Percentiles rank a stretch among this genome's conserved stretches.
Conservation (phyloP, 805 yeast species). For the Metschnikowia lachancei region DNA sequence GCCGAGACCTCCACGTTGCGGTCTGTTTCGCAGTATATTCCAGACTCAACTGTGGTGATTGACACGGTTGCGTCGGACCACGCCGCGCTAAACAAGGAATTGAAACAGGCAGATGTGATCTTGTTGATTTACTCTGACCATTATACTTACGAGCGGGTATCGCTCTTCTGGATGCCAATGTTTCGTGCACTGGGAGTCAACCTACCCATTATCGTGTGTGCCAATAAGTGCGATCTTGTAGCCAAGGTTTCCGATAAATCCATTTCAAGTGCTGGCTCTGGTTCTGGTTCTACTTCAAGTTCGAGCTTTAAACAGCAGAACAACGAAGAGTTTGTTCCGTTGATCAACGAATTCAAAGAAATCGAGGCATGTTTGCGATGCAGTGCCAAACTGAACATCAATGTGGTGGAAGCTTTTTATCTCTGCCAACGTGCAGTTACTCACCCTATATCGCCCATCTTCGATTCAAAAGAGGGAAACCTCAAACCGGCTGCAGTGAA, state of each 20-base stretch:
- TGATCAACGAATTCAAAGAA: constrained; percentile 87
- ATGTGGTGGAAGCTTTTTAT: constrained; percentile 89
- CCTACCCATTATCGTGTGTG: constrained; percentile 86
- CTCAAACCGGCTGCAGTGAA: constrained; percentile 72
- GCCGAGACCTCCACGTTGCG: constrained; percentile 1
- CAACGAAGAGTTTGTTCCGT: constrained; percentile 80
- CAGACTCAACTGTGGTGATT: constrained; percentile 60
- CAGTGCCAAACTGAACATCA: constrained; percentile 78
- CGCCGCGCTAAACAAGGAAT: constrained; percentile 59
- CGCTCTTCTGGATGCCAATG: constrained; percentile 92
- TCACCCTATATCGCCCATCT: constrained; percentile 89
- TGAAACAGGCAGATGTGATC: constrained; percentile 83
- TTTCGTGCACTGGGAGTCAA: constrained; percentile 92
- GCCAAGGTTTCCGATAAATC: constrained; percentile 30
- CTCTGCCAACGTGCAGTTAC: constrained; percentile 90
- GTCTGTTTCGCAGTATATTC: constrained; percentile 31
- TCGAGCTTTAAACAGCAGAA: constrained; percentile 37
- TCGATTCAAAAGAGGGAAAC: constrained; percentile 84
- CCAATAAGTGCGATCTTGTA: constrained; percentile 66
- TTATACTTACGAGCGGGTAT: constrained; percentile 87
- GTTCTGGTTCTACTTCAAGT: too few species aligned
- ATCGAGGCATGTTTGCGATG: constrained; percentile 88
- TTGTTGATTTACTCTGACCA: constrained; percentile 95
- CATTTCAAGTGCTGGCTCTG: too few species aligned
- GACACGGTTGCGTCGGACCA: constrained; percentile 78